Base-by-base conservation (phyloP, 2,329 filamentous ascomycete species). In the Xylariaceae sp. region DNA sequence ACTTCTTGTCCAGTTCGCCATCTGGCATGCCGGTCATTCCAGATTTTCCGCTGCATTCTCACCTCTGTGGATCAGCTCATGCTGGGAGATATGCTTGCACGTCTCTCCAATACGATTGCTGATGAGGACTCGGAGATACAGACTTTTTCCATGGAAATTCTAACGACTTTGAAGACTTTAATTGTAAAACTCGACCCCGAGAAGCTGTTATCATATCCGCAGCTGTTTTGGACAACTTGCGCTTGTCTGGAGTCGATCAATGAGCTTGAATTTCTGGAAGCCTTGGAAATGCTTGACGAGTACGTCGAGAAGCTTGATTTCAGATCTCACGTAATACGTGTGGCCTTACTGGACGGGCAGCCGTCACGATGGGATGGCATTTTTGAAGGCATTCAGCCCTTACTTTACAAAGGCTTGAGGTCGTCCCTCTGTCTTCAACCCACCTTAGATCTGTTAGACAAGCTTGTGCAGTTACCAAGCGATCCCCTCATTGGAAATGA, bases 221-320 rank as follows among this genome's bases (percentile, higher is more conserved):
- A 97, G 60, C 73, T 98, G 1, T 97, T 98, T 67, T 98, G 94
- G 94, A 95, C 92, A 1, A 95, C 88, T 0, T 96, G 91, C 59
- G 93, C 93, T 10, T 98, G 93, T 63, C 72, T 98, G 17, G 91
- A 97, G 60, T 97, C 93, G 0, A 95, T 97, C 60, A 95, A 97
- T 54, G 94, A 98, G 67, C 80, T 85, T 19, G 93, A 98, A 61
- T 98, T 95, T 52, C 79, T 93, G 50, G 93, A 96, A 63, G 90
- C 88, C 19, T 73, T 96, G 11, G 85, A 87, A 42, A 96, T 98
- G 87, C 76, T 98, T 8, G 87, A 95, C 47, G 86, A 87, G 59
- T 82, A 95, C 27, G 69, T 98, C 19, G 79, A 82, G 55, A 95
- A 93, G 63, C 73, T 97, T 19, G 87, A 98, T 63, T 77, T 98